Conservation (phyloP, 495 filamentous ascomycete species). For the Penicillium chermesinum region DNA sequence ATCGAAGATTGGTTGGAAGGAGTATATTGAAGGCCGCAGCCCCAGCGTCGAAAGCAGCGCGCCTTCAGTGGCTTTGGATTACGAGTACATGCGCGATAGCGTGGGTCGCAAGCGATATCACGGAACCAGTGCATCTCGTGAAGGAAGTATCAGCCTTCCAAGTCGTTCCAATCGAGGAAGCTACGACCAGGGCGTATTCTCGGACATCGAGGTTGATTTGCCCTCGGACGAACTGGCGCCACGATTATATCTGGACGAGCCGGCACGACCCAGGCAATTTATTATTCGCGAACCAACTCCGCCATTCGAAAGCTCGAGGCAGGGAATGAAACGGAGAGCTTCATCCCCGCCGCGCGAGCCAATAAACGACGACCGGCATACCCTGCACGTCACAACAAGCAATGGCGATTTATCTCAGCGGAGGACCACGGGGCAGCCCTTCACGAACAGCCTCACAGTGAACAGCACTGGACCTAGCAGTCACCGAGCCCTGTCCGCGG, state of each 20-base stretch:
- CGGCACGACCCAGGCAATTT: constrained; percentile 44
- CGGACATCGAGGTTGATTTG: constrained; percentile 60
- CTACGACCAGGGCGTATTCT: constrained; percentile 58
- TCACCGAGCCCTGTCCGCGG: constrained; percentile 67
- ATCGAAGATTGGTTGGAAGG: constrained; percentile 38
- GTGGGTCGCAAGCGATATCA: constrained; percentile 30
- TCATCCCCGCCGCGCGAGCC: constrained; percentile 76
- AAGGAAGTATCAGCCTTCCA: constrained; percentile 42
- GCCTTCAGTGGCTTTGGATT: constrained; percentile 41
- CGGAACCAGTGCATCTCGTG: constrained; percentile 44
- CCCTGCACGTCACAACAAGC: constrained; percentile 50
- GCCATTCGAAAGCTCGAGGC: constrained; percentile 39
- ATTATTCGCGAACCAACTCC: constrained; percentile 55
- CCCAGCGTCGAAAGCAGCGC: constrained; percentile 47
- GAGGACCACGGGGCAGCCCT: constrained; percentile 54
- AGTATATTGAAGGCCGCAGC: constrained; percentile 44
- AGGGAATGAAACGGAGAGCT: constrained; percentile 71
- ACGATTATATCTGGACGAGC: constrained; percentile 47
- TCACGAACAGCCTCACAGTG: constrained; percentile 55
- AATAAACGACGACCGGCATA: constrained; percentile 59
- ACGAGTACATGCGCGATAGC: constrained; percentile 33
- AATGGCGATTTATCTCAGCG: constrained; percentile 64
- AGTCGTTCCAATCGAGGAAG: constrained; percentile 53
- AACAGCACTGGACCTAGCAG: constrained; percentile 51
- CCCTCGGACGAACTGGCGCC: constrained; percentile 60